These are phyloP conservation scores for Dinochytrium kinnereticum DNA, from an alignment of 371 early-diverging fungal genomes.

Conservation along the genomic window DNA sequence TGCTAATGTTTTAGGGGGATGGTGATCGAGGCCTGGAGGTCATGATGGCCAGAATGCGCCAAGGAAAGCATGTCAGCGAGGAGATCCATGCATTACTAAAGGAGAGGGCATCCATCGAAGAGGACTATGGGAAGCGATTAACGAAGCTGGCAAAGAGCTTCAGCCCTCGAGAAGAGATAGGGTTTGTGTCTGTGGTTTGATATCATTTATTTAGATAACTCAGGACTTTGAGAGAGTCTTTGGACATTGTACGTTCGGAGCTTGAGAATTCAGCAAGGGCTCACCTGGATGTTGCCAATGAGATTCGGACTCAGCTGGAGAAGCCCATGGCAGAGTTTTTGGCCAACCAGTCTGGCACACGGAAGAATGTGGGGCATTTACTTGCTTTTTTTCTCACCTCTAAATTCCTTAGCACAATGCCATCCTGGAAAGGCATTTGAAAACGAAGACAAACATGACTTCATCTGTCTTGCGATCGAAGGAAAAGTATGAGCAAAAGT, in stretches of 20 bases:
- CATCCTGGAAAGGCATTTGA: conserved; percentile 58
- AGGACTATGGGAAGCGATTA: conserved; percentile 54
- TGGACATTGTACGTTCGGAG: conserved; percentile 77
- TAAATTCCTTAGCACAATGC: conserved; percentile 49
- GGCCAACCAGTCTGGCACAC: conserved; percentile 73
- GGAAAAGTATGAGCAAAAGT: conserved; percentile 74
- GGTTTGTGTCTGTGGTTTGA: conserved; percentile 50
- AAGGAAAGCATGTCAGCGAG: conserved; percentile 82
- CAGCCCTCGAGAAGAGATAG: conserved; percentile 86
- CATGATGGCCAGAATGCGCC: conserved; percentile 78
- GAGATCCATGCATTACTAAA: conserved; percentile 67
- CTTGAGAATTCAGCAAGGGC: conserved; percentile 77
- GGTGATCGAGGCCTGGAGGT: conserved; percentile 86
- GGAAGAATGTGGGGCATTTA: conserved; percentile 60
- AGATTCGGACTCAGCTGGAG: conserved; percentile 79
- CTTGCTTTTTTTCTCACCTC: not conserved
- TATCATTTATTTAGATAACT: not conserved
- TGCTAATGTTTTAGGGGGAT: conserved; percentile 65
- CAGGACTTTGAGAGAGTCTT: conserved; percentile 68
- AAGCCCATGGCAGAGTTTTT: conserved; percentile 77
- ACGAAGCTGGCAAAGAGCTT: conserved; percentile 64
- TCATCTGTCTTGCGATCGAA: conserved; percentile 55
- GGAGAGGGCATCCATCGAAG: conserved; percentile 53
- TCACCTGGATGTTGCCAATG: conserved; percentile 77
- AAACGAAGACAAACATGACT: conserved; percentile 49